A percentile compares a stretch with the other conserved stretches of the same genome.
Conservation (phyloP, 2,329 filamentous ascomycete genomes). For the Xylariaceae sp. region DNA sequence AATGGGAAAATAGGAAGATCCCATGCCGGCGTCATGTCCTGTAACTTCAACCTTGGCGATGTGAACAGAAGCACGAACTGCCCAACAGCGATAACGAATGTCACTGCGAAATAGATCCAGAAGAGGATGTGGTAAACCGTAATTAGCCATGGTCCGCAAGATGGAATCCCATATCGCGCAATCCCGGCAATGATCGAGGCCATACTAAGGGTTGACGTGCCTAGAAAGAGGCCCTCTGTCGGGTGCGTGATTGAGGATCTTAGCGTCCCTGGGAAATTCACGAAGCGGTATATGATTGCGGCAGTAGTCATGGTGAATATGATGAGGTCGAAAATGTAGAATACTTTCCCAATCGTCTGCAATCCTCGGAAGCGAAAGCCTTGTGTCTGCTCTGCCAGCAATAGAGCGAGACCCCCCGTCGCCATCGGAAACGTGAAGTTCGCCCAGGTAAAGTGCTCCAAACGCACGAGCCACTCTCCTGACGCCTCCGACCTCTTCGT, state of each 20-base stretch:
- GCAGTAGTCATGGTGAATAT: constrained; percentile 47
- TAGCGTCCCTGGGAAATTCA: constrained; percentile 50
- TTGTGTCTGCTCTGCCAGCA: constrained; percentile 50
- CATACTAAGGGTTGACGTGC: constrained; percentile 45
- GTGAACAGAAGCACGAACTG: constrained; percentile 48
- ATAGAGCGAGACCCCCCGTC: constrained; percentile 52
- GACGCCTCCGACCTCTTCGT: neutral
- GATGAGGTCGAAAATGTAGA: constrained; percentile 57
- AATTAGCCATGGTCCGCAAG: constrained; percentile 48
- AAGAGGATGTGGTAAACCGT: constrained; percentile 47
- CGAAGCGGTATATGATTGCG: constrained; percentile 50
- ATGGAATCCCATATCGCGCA: constrained; percentile 45
- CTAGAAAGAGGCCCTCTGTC: constrained; percentile 56
- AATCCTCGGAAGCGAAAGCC: constrained; percentile 52
- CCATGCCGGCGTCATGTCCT: constrained; percentile 48
- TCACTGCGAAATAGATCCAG: constrained; percentile 50
- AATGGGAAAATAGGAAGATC: constrained; percentile 42
- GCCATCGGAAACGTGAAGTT: constrained; percentile 55
- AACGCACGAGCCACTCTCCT: constrained; percentile 28
- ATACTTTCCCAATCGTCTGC: constrained; percentile 54
- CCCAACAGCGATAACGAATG: constrained; percentile 47
- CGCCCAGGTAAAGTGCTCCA: constrained; percentile 53
- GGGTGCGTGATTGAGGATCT: constrained; percentile 54
- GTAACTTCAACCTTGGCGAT: constrained; percentile 43
- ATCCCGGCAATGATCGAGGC: constrained; percentile 51